A percentile compares a stretch with the other conserved stretches of the same genome.
phyloP scores from a whole-genome alignment of 495 filamentous ascomycete genomes.

The Daldinia loculata region DNA sequence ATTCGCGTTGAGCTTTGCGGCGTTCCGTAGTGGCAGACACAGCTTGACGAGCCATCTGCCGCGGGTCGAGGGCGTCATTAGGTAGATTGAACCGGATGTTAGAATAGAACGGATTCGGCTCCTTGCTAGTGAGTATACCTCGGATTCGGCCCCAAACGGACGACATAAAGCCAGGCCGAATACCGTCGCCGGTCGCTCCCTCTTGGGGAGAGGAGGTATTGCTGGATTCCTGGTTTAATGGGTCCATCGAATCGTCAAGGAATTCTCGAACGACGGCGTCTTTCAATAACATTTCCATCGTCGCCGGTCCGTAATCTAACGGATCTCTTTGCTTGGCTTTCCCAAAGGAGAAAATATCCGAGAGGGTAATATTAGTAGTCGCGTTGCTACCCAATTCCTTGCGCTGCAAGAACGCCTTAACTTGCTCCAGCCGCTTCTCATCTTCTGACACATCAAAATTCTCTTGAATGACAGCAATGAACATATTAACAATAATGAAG shows the following conservation, averaged over 20 bases:
- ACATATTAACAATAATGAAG: slow-evolving; percentile 99
- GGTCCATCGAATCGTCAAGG: slow-evolving; percentile 73
- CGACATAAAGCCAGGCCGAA: slow-evolving; percentile 64
- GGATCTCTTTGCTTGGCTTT: slow-evolving; percentile 77
- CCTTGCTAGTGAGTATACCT: slow-evolving; percentile 64
- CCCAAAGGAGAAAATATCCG: slow-evolving; percentile 85
- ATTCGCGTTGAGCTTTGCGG: slow-evolving; percentile 88
- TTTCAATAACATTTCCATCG: slow-evolving; percentile 93
- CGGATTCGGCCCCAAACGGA: slow-evolving; percentile 65
- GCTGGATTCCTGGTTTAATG: slow-evolving; percentile 52
- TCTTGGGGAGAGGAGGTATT: slow-evolving; percentile 49
- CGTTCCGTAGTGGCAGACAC: slow-evolving; percentile 82
- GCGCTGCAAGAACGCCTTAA: slow-evolving; percentile 90
- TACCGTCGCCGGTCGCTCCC: slow-evolving; percentile 32
- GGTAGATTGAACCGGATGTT: slow-evolving; percentile 75
- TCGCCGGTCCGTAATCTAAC: slow-evolving; percentile 84
- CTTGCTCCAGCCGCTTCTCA: slow-evolving; percentile 95
- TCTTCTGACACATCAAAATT: slow-evolving; percentile 99
- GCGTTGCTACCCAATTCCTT: slow-evolving; percentile 76
- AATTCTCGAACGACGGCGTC: slow-evolving; percentile 95
- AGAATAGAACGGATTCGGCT: slow-evolving; percentile 96
- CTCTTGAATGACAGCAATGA: slow-evolving; percentile 99
- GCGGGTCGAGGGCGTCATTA: slow-evolving; percentile 81
- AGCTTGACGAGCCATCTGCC: slow-evolving; percentile 87
- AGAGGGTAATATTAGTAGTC: slow-evolving; percentile 79